A percentile compares a stretch with the other conserved stretches of the same genome.
Conservation (phyloP, 306 rosid genomes). For the Quercus dentata region DNA sequence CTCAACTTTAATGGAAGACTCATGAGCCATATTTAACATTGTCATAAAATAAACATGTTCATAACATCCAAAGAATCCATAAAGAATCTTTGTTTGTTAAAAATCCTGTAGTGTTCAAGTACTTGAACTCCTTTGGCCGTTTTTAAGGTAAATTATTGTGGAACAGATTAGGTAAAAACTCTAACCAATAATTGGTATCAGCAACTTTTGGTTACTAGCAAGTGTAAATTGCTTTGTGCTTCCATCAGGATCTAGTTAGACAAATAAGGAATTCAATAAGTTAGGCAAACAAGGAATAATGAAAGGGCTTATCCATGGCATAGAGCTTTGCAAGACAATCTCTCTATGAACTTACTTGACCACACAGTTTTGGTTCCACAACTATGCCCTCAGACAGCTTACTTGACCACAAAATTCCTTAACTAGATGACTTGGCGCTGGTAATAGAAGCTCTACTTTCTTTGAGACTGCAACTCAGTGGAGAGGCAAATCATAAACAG, state of each 20-base stretch:
- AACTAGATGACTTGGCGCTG: background rate
- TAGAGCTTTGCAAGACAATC: background rate
- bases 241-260: background rate
- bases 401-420: background rate
- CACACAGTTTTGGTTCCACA: background rate
- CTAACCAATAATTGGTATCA: background rate
- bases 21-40: background rate
- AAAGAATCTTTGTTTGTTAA: background rate
- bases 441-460: background rate
- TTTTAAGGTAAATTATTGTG: background rate
- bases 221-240: background rate
- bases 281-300: background rate
- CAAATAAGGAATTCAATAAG: background rate
- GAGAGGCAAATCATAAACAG: background rate
- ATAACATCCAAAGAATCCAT: background rate
- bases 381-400: background rate
- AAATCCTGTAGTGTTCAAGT: background rate
- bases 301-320: background rate
- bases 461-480: background rate
- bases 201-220: background rate
- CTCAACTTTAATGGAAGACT: background rate
- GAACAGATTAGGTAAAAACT: background rate
- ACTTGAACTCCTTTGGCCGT: background rate
- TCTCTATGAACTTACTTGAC: background rate
- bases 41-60: no score